Evolutionary conservation across 495 filamentous ascomycete species (phyloP).

Genomic region (Clohesyomyces aquaticus): DNA sequence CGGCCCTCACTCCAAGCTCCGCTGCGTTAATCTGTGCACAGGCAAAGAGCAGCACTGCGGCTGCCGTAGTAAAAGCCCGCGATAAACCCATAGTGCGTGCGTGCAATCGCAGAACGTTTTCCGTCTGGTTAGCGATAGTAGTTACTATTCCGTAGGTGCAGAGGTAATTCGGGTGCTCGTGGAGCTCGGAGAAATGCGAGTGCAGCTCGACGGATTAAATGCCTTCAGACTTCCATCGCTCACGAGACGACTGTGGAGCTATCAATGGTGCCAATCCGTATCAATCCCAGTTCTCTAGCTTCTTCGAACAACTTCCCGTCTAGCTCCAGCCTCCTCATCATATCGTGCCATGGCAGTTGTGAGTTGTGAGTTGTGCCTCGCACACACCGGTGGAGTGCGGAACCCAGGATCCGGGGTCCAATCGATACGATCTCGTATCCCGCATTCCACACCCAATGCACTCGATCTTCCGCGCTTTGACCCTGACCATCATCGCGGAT

Average conservation of each 20-base stretch:
- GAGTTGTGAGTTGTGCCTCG: background rate
- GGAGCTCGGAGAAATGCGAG: too few species aligned
- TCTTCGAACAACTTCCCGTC: background rate
- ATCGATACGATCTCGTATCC: conserved; percentile 5
- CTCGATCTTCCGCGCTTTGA: background rate
- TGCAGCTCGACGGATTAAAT: too few species aligned
- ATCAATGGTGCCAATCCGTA: too few species aligned
- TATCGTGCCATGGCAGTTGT: background rate
- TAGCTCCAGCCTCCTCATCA: background rate
- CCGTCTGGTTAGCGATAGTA: background rate
- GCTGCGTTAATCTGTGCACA: background rate
- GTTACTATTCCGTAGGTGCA: background rate
- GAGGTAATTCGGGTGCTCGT: too few species aligned
- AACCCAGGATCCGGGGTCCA: conserved; percentile 3
- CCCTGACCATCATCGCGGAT: background rate
- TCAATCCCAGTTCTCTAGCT: too few species aligned
- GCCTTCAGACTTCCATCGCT: too few species aligned
- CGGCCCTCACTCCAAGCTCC: background rate
- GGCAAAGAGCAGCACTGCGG: background rate
- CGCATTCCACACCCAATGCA: conserved; percentile 4
- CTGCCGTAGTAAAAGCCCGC: background rate
- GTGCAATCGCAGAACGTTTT: background rate
- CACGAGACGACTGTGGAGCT: too few species aligned
- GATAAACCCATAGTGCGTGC: background rate
- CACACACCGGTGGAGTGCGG: background rate